Base-by-base conservation (phyloP, 2,329 filamentous ascomycete genomes). In the Periconia sp. region DNA sequence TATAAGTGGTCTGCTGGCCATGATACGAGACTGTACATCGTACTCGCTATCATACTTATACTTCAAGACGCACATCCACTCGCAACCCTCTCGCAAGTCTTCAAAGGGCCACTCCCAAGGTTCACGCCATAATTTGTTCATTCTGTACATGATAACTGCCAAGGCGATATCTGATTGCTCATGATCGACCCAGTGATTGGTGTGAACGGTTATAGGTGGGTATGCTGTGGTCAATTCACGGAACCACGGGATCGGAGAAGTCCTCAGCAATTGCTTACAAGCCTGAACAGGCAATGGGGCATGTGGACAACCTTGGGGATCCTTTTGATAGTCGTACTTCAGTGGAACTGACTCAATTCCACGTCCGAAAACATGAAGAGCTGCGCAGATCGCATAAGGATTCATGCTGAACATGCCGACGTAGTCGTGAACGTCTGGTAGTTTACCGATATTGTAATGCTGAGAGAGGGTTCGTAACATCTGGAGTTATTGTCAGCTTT, bases 101-200 rank as follows among this genome's bases (percentile, higher is more conserved):
- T 41, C 41, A 13, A 48, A 50, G 1, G 36, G 26, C 48, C 44
- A 48, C n/a, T 48, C 28, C 40, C 40, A 45, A 7, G 41, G 38
- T 12, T 28, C 28, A 3, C 7, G 21, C 4, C 42, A n/a, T 11
- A 32, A 36, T 17, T 30, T 40, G 18, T 44, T 47, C 26, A 45
- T 47, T 4, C 15, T 19, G 19, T 38, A 32, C 16, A 36, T 9
- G 2, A 50, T 34, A 13, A 18, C 35, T 13, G 31, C 2, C 23
- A 45, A 19, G 2, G 41, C 38, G 4, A 17, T 17, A 5, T 36
- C 21, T 6, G 32, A 6, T 10, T 25, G 32, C 2, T 23, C 32
- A 17, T 34, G 36, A 18, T 52, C 42, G 11, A 46, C 15, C 11
- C 32, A 45, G 12, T 46, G 43, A 2, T 31, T n/a, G 17, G 48